These are phyloP conservation scores for Cercospora sojina DNA, from an alignment of 2,329 filamentous ascomycete species.

Conservation along the genomic window DNA sequence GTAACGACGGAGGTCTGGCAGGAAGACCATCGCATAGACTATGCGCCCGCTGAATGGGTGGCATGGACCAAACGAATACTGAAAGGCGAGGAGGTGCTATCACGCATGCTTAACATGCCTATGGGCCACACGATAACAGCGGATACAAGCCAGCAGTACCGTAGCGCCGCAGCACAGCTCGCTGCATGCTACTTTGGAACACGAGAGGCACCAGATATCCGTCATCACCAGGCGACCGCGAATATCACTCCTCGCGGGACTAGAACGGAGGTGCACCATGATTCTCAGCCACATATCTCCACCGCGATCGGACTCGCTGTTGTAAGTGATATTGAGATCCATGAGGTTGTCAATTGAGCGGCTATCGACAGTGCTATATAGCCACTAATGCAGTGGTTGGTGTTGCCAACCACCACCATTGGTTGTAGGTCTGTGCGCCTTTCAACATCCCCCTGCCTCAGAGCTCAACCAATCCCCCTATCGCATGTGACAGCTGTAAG, in stretches of 20 bases:
- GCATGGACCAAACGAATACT: not conserved
- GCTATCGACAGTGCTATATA: no score
- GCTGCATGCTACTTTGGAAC: not conserved
- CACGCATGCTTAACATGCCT: not conserved
- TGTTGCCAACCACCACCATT: no score
- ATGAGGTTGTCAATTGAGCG: no score
- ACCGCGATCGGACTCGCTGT: slow-evolving; percentile 10
- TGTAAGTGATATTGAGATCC: no score
- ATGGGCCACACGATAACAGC: not conserved
- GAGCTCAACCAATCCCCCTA: no score
- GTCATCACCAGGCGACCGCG: not conserved
- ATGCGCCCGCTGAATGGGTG: not conserved
- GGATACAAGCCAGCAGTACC: not conserved
- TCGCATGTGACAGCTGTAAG: no score
- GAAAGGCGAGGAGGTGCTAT: not conserved
- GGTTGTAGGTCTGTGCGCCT: no score
- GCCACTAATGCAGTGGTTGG: no score
- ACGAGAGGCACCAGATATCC: not conserved
- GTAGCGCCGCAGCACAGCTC: not conserved
- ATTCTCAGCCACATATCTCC: slow-evolving; percentile 8
- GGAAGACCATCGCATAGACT: not conserved
- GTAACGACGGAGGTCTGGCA: not conserved
- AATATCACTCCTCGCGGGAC: slow-evolving; percentile 13
- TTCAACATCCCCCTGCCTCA: no score
- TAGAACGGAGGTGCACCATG: slow-evolving; percentile 8